Base-by-base conservation (phyloP, 1,284 basidiomycete species). In the Peniophora sp. region DNA sequence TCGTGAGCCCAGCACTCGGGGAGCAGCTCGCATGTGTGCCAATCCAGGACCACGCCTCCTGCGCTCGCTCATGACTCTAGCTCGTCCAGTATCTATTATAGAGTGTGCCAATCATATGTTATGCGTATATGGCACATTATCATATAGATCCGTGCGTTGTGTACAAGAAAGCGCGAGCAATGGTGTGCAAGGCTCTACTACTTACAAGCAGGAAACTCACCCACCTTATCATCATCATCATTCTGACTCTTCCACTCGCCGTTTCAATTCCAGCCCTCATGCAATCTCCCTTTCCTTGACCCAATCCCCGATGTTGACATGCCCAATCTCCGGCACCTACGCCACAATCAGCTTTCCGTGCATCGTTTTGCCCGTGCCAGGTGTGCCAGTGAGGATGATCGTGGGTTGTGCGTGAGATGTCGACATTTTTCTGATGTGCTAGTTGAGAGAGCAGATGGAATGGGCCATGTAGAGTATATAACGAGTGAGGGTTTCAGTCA, bases 1-100 rank as follows among this genome's bases (percentile, higher is more conserved):
- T 99, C 77, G 70, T 99, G 97, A n/a, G 90, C 78, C 96, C 96
- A 99, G 55, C 95, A 78, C 68, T 99, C 94, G 0, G 97, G 97
- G 61, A 95, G 99, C 35, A 87, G 70, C 53, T 95, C 92, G 63
- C 93, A 97, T 32, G 92, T 93, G 66, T 99, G 97, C 90, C 97
- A 98, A 67, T 99, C 97, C 24, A 99, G 80, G 50, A 99, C 85
- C 59, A 97, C 74, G 12, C 94, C 94, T 49, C 89, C 87, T 38
- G 68, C 67, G 0, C 74, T 68, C 1, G 78, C 78, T 48, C 83
- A 60, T 0, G 85, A 81, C 67, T 97, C 93, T 34, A 97, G 73
- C 64, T 92, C 87, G 64, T 97, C 95, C 38, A 97, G 69, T 27
- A 97, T 70, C 88, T 94, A 59, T 23, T n/a, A n/a, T n/a, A n/a